These are phyloP conservation scores for Aspergillus ibericus DNA, from an alignment of 2,329 filamentous ascomycete genomes.

Conservation along the genomic window DNA sequence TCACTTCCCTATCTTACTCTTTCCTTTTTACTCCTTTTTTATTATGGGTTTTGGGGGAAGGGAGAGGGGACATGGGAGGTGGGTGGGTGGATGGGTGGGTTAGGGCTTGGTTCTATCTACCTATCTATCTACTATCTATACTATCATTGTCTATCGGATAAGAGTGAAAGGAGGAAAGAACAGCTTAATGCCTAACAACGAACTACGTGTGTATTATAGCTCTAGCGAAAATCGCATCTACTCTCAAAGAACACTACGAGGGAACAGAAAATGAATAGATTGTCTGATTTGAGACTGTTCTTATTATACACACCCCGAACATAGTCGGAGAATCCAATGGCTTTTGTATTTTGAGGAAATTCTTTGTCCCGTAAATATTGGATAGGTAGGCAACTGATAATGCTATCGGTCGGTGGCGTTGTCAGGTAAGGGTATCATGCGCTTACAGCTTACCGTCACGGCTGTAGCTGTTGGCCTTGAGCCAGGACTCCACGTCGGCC, in stretches of 20 bases:
- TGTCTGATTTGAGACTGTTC: background rate
- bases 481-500: slow-evolving; percentile 72
- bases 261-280: no score
- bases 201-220: background rate
- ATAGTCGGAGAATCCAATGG: background rate
- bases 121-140: background rate
- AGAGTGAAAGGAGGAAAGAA: background rate
- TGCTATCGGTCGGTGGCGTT: no score
- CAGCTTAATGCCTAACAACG: background rate
- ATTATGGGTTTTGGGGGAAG: no score
- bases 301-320: background rate
- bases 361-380: background rate
- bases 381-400: background rate
- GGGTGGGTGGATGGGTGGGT: background rate
- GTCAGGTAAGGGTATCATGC: no score
- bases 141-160: background rate
- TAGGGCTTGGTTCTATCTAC: background rate
- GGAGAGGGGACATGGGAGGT: no score
- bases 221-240: background rate
- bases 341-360: background rate
- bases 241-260: background rate
- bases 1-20: background rate
- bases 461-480: slow-evolving; percentile 65
- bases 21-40: no score
- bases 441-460: slow-evolving; percentile 34